These are phyloP conservation scores for Sclerotiophoma versabilis DNA, from an alignment of 2,329 filamentous ascomycete species.

Conservation along the genomic window DNA sequence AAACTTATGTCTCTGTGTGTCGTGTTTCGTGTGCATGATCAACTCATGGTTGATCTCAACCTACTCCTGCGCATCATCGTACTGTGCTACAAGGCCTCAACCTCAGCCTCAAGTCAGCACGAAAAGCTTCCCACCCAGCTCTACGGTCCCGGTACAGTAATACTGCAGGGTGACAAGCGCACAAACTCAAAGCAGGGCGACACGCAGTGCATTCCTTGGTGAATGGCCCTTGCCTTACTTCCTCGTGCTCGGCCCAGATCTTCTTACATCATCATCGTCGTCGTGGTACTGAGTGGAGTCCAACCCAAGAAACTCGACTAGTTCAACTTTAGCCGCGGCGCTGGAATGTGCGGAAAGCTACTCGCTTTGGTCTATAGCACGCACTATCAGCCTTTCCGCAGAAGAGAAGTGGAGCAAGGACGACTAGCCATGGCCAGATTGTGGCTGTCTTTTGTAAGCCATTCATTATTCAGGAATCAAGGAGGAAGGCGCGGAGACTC, in stretches of 20 bases:
- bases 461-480: too few species aligned
- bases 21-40: too few species aligned
- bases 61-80: background rate
- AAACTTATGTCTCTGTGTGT: background rate
- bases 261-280: background rate
- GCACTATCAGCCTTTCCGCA: too few species aligned
- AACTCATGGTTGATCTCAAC: background rate
- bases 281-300: background rate
- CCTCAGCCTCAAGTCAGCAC: background rate
- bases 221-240: conserved; percentile 1
- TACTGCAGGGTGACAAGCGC: conserved; percentile 12
- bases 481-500: too few species aligned
- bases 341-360: background rate
- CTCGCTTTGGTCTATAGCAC: too few species aligned
- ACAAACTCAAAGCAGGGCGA: background rate
- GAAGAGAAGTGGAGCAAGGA: too few species aligned
- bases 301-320: background rate
- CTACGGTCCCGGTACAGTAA: conserved; percentile 8
- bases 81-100: background rate
- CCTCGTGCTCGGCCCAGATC: background rate
- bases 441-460: too few species aligned
- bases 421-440: too few species aligned
- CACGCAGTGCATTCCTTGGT: background rate
- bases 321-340: background rate
- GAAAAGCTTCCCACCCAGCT: background rate